Conservation (phyloP, 495 filamentous ascomycete genomes). For the Rhizodiscina lignyota region DNA sequence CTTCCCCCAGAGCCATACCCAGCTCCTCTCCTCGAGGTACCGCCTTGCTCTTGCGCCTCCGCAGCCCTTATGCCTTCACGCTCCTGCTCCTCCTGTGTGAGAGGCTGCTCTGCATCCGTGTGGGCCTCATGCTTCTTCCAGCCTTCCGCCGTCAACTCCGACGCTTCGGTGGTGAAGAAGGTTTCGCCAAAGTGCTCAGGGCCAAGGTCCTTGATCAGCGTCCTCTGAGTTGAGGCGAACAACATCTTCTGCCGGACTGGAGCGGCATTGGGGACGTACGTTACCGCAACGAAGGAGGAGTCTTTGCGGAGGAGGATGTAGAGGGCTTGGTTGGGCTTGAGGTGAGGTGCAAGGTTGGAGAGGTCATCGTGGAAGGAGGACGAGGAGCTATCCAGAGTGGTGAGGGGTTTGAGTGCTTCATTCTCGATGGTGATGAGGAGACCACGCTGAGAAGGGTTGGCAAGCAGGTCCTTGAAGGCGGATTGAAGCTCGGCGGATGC, state of each 20-base stretch:
- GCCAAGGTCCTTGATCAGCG: conserved; percentile 71
- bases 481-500: conserved; percentile 75
- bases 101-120: conserved; percentile 42
- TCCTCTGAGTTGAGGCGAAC: conserved; percentile 76
- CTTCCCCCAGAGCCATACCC: conserved; percentile 20
- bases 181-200: conserved; percentile 70
- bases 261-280: conserved; percentile 80
- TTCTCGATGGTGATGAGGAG: conserved; percentile 63
- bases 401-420: conserved; percentile 53
- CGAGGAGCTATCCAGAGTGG: conserved; percentile 37
- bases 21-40: conserved; percentile 42
- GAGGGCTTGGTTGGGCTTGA: conserved; percentile 57
- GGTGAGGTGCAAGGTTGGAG: conserved; percentile 35
- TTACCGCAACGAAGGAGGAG: conserved; percentile 48
- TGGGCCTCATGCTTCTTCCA: conserved; percentile 65
- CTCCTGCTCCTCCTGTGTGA: conserved; percentile 76
- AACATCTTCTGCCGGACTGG: conserved; percentile 92
- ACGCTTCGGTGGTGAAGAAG: conserved; percentile 58
- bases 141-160: conserved; percentile 52
- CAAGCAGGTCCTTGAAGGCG: conserved; percentile 60
- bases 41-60: conserved; percentile 61
- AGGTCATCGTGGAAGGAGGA: conserved; percentile 49
- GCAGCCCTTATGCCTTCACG: conserved; percentile 61
- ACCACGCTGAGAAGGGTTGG: conserved; percentile 48
- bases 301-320: conserved; percentile 68